These are phyloP conservation scores for Rhododendron ovatum DNA, from an alignment of 148 eudicot species.

Conservation along the genomic window DNA sequence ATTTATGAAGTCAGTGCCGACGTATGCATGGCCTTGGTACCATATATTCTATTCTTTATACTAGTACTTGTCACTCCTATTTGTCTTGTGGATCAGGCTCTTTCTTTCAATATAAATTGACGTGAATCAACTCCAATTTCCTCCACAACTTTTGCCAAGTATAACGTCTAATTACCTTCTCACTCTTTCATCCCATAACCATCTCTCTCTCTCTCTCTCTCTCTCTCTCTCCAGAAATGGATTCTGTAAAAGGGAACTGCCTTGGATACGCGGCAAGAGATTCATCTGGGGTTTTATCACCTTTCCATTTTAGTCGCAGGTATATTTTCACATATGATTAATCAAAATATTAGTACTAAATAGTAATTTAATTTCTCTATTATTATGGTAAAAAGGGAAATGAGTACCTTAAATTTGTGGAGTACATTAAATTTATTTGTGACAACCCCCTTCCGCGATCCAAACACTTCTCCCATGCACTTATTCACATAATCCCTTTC, in stretches of 20 bases:
- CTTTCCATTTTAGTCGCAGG: constrained; percentile 71
- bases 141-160: background rate
- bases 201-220: background rate
- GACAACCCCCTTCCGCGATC: no score
- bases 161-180: no score
- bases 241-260: constrained; percentile 29
- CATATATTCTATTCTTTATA: background rate
- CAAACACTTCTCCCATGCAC: no score
- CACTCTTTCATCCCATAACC: background rate
- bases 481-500: no score
- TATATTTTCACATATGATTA: constrained; percentile 2
- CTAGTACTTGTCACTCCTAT: no score
- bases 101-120: background rate
- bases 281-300: constrained; percentile 69
- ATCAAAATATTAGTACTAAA: background rate
- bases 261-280: constrained; percentile 80
- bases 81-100: background rate
- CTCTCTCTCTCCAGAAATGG: no score
- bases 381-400: background rate
- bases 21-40: background rate
- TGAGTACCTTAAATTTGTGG: no score
- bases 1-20: background rate
- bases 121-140: background rate
- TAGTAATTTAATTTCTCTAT: background rate
- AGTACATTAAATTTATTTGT: no score